Percentiles rank a stretch among this genome's conserved stretches.
Conservation (phyloP, 768 basidiomycete genomes). For the Mycena filopes region DNA sequence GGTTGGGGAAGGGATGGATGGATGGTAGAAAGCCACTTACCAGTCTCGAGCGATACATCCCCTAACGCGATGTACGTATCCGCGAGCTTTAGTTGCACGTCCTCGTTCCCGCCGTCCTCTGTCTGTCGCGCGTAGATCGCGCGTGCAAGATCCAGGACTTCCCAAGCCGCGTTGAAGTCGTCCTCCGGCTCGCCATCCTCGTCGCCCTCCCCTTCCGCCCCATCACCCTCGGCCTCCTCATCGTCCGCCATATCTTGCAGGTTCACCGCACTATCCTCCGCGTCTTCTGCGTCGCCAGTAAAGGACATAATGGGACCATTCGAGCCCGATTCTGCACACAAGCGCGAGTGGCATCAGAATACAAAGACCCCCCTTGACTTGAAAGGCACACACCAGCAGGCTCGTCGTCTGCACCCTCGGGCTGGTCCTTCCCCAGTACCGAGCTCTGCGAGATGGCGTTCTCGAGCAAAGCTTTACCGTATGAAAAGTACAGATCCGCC, state of each 20-base stretch:
- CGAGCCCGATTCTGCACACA: conserved; percentile 31
- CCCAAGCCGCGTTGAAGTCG: conserved; percentile 98
- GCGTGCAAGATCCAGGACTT: conserved; percentile 94
- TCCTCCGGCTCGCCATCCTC: conserved; percentile 89
- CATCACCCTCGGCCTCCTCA: conserved; percentile 55
- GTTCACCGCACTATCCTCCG: conserved; percentile 36
- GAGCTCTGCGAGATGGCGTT: conserved; percentile 88
- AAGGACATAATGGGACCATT: conserved; percentile 79
- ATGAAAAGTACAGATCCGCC: conserved; percentile 90
- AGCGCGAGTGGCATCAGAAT: no score
- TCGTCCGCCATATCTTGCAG: conserved; percentile 53
- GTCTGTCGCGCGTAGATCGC: conserved; percentile 82
- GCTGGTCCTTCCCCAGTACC: conserved; percentile 91
- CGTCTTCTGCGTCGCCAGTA: conserved; percentile 81
- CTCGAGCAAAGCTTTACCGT: conserved; percentile 93
- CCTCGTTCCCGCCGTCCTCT: conserved; percentile 63
- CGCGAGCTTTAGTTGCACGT: conserved; percentile 82
- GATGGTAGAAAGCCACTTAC: conserved; percentile 54
- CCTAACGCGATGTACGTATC: conserved; percentile 92
- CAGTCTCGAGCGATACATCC: conserved; percentile 97
- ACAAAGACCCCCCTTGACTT: no score
- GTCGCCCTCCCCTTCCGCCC: conserved; percentile 55
- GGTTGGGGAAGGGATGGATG: not conserved
- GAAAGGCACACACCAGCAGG: conserved; percentile 22
- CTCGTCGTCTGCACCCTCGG: conserved; percentile 58